Evolutionary conservation across 306 rosid genomes (phyloP).

Genomic region (Betula pendula): DNA sequence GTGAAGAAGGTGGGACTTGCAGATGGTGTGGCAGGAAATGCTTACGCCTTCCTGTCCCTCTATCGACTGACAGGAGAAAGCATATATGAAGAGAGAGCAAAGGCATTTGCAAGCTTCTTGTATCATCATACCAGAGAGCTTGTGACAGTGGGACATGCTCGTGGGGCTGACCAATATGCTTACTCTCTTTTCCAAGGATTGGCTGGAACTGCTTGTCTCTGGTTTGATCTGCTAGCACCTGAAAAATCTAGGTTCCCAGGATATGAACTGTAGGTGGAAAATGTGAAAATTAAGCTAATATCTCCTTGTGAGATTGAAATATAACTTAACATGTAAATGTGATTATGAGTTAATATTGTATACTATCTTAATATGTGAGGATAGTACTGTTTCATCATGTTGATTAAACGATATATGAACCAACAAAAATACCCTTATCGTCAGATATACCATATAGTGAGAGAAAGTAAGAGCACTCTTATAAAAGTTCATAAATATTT

Average conservation of each 20-base stretch:
- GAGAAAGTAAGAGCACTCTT: too few species aligned
- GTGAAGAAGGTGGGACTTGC: conserved; percentile 82
- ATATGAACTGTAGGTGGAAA: conserved; percentile 53
- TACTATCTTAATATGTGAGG: not conserved
- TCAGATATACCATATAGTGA: too few species aligned
- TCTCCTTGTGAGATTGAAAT: not conserved
- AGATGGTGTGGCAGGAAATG: conserved; percentile 84
- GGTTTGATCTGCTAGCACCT: conserved; percentile 73
- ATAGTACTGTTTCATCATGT: too few species aligned
- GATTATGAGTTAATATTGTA: not conserved
- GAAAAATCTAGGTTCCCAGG: conserved; percentile 77
- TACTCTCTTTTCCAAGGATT: conserved; percentile 86
- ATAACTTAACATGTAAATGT: not conserved
- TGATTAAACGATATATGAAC: too few species aligned
- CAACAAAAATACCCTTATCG: too few species aligned
- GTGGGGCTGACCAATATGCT: conserved; percentile 31
- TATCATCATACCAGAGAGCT: conserved; percentile 47
- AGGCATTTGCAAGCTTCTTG: conserved; percentile 67
- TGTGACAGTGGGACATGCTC: conserved; percentile 9
- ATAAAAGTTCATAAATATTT: too few species aligned
- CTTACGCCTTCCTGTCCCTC: conserved; percentile 78
- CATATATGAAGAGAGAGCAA: conserved; percentile 75
- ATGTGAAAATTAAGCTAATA: not conserved
- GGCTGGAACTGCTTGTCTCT: conserved; percentile 79
- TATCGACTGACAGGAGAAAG: conserved; percentile 62